These are phyloP conservation scores for Intubia oerlemansii DNA, from an alignment of 2,329 filamentous ascomycete species.

Conservation along the genomic window DNA sequence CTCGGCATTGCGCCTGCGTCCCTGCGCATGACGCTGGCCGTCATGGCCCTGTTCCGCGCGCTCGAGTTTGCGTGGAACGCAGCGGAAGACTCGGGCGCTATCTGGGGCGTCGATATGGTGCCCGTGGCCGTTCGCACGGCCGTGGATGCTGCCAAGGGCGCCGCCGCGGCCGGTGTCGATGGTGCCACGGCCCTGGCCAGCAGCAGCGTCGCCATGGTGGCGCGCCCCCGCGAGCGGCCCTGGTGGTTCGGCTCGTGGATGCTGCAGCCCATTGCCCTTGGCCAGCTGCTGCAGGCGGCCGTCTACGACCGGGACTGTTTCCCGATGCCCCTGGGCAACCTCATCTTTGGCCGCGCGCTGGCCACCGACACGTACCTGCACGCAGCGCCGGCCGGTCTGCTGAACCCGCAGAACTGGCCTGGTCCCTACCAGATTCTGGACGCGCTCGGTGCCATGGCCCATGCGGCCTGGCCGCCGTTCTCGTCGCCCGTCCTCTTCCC, in stretches of 20 bases:
- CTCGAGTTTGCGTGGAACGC: slow-evolving; percentile 76
- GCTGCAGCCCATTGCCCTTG: slow-evolving; percentile 54
- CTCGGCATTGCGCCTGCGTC: slow-evolving; percentile 49
- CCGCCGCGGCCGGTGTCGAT: background rate
- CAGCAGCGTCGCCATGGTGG: slow-evolving; percentile 2
- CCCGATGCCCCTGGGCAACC: slow-evolving; percentile 27
- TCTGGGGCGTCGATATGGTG: slow-evolving; percentile 36
- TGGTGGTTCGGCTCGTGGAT: slow-evolving; percentile 78
- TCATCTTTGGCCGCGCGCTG: slow-evolving; percentile 36
- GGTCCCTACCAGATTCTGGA: slow-evolving; percentile 55
- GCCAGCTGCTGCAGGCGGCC: slow-evolving; percentile 55
- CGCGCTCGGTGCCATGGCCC: slow-evolving; percentile 60
- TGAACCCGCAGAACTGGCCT: slow-evolving; percentile 45
- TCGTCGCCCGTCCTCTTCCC: slow-evolving; percentile 78
- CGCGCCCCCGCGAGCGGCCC: slow-evolving; percentile 35
- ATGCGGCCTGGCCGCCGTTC: slow-evolving; percentile 70
- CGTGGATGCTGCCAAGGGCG: slow-evolving; percentile 16
- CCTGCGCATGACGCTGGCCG: slow-evolving; percentile 57
- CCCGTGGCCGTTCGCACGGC: slow-evolving; percentile 6
- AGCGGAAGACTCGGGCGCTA: slow-evolving; percentile 49
- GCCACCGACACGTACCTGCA: slow-evolving; percentile 60
- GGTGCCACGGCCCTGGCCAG: slow-evolving; percentile 13
- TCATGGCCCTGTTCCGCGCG: slow-evolving; percentile 62
- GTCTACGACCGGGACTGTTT: slow-evolving; percentile 60
- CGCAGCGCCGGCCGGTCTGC: slow-evolving; percentile 35